Evolutionary conservation across 495 filamentous ascomycete genomes (phyloP).

Genomic region (Haplographium delicatum): DNA sequence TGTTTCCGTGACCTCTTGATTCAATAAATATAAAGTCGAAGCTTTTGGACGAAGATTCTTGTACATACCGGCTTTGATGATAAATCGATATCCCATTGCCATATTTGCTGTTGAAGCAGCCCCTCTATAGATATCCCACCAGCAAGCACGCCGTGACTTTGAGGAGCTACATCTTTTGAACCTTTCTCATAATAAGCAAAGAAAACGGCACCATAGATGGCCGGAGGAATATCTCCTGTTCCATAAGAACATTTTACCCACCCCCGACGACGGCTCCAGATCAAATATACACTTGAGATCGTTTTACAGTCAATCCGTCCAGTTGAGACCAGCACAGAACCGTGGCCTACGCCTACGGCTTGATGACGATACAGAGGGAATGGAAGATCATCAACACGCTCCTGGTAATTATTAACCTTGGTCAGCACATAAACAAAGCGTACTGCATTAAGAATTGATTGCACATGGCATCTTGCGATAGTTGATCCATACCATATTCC

Average conservation of each 20-base stretch:
- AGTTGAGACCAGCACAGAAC: constrained; percentile 58
- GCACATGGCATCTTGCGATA: too few species aligned
- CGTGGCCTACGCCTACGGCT: constrained; percentile 47
- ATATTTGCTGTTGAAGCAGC: constrained; percentile 44
- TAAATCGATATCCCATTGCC: constrained; percentile 16
- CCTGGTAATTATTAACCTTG: too few species aligned
- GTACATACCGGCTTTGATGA: neutral
- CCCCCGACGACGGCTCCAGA: constrained; percentile 51
- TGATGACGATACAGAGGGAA: constrained; percentile 67
- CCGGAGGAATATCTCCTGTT: constrained; percentile 31
- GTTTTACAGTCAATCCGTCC: constrained; percentile 56
- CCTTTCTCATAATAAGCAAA: constrained; percentile 11
- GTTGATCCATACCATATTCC: too few species aligned
- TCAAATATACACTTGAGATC: constrained; percentile 54
- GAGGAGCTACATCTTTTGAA: neutral
- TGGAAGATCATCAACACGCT: constrained; percentile 55
- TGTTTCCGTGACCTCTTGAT: too few species aligned
- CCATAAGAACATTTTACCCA: constrained; percentile 35
- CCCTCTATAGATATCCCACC: constrained; percentile 64
- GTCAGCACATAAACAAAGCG: too few species aligned
- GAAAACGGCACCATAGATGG: constrained; percentile 58
- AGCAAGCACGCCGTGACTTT: constrained; percentile 48
- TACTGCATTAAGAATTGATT: too few species aligned
- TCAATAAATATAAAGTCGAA: too few species aligned
- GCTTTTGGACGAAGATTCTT: too few species aligned